These are phyloP conservation scores for Metschnikowia rubicola DNA, from an alignment of 805 yeast genomes.

Conservation along the genomic window DNA sequence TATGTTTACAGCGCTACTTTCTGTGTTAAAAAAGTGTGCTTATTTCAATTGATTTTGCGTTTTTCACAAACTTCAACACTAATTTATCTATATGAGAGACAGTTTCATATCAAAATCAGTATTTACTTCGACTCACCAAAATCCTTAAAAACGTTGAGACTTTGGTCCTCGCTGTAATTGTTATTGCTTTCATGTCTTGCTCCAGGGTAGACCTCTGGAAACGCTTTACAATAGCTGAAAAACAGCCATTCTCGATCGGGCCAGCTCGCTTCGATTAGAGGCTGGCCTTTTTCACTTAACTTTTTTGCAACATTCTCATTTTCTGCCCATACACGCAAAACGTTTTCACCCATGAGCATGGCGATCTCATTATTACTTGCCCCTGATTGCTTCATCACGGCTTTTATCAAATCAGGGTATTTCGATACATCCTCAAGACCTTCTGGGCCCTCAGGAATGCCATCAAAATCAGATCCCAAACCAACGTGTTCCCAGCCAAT, in stretches of 20 bases:
- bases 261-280: conserved; percentile 40
- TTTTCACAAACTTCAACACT: neutral
- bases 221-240: conserved; percentile 28
- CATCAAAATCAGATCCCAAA: conserved; percentile 52
- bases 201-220: conserved; percentile 41
- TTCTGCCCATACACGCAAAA: conserved; percentile 46
- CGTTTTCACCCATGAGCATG: conserved; percentile 44
- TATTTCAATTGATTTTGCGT: too few species aligned
- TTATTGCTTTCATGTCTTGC: neutral
- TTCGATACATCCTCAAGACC: conserved; percentile 57
- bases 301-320: conserved; percentile 31
- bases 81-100: too few species aligned
- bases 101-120: too few species aligned
- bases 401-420: conserved; percentile 45
- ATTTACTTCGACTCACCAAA: neutral
- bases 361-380: conserved; percentile 46
- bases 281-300: conserved; percentile 3
- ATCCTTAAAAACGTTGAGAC: conserved; percentile 2
- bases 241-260: conserved; percentile 41
- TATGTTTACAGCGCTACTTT: too few species aligned
- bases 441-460: conserved; percentile 45
- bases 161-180: conserved; percentile 1
- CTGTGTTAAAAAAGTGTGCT: too few species aligned
- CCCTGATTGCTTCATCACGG: conserved; percentile 24
- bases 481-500: conserved; percentile 54